Percentiles rank a stretch among this genome's conserved stretches.
These are phyloP conservation scores for Claviceps digitariae DNA, from an alignment of 2,329 filamentous ascomycete species.

Conservation along the genomic window DNA sequence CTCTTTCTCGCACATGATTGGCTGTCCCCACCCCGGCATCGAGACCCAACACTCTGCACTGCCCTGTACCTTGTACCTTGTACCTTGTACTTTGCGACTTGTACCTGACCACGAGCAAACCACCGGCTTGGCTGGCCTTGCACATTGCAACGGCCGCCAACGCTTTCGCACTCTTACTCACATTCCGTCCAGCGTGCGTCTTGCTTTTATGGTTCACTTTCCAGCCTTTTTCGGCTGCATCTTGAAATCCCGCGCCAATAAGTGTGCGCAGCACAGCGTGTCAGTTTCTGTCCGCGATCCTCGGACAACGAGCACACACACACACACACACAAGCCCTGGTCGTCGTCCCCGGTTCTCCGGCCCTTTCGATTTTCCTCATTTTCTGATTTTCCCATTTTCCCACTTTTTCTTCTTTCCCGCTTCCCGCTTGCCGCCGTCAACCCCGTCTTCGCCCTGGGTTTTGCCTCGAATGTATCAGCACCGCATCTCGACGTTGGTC, in stretches of 20 bases:
- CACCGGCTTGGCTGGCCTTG: background rate
- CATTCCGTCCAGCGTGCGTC: background rate
- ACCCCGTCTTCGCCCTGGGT: slow-evolving; percentile 4
- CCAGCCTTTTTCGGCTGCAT: background rate
- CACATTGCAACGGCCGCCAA: background rate
- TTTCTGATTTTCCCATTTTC: slow-evolving; percentile 3
- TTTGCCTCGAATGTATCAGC: slow-evolving; percentile 11
- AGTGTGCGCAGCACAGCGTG: background rate
- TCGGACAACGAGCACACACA: no score
- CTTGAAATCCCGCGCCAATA: background rate
- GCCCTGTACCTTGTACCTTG: background rate
- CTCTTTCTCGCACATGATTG: background rate
- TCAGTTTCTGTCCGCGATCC: background rate
- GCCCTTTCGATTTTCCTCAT: background rate
- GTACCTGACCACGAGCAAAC: background rate
- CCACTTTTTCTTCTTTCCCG: background rate
- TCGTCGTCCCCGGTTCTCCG: background rate
- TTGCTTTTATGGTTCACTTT: background rate
- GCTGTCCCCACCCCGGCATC: background rate
- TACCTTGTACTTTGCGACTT: background rate
- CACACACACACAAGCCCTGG: slow-evolving; percentile 5
- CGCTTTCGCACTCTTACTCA: background rate
- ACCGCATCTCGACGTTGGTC: slow-evolving; percentile 7
- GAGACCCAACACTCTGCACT: background rate
- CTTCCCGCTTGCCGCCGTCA: slow-evolving; percentile 1